Evolutionary conservation across 371 early-diverging fungal genomes (phyloP), one percentile per base, ranked within the genome.

Genomic region (Dentiscutata heterogama): DNA sequence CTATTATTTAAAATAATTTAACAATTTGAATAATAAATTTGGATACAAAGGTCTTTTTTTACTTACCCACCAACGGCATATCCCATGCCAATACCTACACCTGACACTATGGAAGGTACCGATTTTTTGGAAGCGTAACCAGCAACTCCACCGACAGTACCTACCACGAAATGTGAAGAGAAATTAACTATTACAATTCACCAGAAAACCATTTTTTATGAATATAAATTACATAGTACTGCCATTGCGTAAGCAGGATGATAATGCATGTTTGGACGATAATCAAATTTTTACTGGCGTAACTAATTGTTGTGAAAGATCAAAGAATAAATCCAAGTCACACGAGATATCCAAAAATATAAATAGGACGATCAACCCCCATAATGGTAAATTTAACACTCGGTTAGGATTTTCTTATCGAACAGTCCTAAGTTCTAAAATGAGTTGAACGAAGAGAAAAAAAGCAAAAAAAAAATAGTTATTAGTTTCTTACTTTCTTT

Each of bases 191-290:
- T 22, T 25, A 7, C 1, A 46, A n/a, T 22, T 22, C 1, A 50
- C 22, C 3, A 46, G 25, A 1, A 42, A 35, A 61, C 6, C 11
- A 46, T 7, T 10, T 46, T 46, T 46, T 46, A 46, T 46, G 46
- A 46, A 8, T 11, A 46, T 46, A 46, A 63, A 16, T 53, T 78
- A 78, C 78, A 78, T 42, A 78, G 42, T 60, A 25, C 53, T 16
- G 50, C 78, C 78, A 78, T 78, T 46, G 78, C 64, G 31, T 78
- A 78, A 42, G 78, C 29, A 78, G 78, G 78, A 78, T 64, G 78
- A 50, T 78, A 58, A 27, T 51, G n/a, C 78, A 78, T 78, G 63
- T 50, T 78, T 65, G 7, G 35, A 35, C 35, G 35, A 5, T 5
- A 35, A 35, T 46, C 11, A 10, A 11, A 46, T 46, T 46, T 46